Percentiles rank a stretch among this genome's conserved stretches.
Evolutionary conservation across 23 red algal species (phyloP).

Genomic region (Gracilaria gracilis): DNA sequence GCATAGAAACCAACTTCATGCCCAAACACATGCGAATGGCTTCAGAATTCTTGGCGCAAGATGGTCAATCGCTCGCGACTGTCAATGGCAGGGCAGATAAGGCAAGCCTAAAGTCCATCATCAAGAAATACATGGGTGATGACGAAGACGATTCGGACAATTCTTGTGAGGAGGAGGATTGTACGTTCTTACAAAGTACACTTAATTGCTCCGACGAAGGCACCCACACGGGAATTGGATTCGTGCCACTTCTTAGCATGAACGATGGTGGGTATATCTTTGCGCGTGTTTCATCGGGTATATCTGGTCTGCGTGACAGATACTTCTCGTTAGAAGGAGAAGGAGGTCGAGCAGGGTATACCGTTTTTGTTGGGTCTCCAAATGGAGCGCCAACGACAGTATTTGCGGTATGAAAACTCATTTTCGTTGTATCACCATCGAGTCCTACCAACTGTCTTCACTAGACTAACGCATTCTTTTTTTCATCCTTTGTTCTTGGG

Average conservation of each 20-base stretch:
- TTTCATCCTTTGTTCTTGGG: neutral
- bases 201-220: neutral
- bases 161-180: neutral
- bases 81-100: neutral
- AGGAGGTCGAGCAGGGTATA: constrained; percentile 11
- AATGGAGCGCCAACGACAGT: neutral
- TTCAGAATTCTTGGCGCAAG: neutral
- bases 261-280: constrained; percentile 4
- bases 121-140: neutral
- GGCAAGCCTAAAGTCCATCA: neutral
- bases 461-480: neutral
- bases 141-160: neutral
- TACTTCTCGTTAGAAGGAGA: constrained; percentile 30
- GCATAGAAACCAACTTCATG: neutral
- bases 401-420: neutral
- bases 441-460: neutral
- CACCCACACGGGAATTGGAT: neutral
- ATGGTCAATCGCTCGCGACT: neutral
- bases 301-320: constrained; percentile 8
- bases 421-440: neutral
- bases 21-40: neutral
- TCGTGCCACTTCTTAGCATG: constrained; percentile 17
- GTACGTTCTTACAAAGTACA: neutral
- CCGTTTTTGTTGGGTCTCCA: neutral
- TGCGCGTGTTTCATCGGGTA: neutral